phyloP scores from a whole-genome alignment of 345 rosid genomes.

The Populus nigra region DNA sequence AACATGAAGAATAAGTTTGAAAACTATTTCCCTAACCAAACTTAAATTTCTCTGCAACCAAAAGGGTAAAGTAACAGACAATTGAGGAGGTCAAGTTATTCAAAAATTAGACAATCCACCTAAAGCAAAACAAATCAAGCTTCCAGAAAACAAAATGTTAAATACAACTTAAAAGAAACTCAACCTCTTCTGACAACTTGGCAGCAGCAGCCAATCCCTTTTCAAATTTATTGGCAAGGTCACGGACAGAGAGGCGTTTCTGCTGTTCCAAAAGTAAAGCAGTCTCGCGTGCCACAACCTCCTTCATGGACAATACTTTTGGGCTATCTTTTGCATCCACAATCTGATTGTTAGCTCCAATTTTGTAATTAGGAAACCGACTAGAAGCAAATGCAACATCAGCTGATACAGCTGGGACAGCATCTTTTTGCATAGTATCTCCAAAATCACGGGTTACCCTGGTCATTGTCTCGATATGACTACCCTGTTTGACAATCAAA shows the following conservation, averaged over 20 bases:
- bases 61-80: not conserved
- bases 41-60: not conserved
- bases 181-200: conserved; percentile 90
- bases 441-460: conserved; percentile 67
- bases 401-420: conserved; percentile 65
- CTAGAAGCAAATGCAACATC: conserved; percentile 83
- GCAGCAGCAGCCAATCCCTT: conserved; percentile 95
- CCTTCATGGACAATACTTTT: conserved; percentile 82
- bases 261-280: conserved; percentile 88
- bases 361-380: conserved; percentile 76
- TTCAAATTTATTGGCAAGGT: conserved; percentile 88
- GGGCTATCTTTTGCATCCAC: conserved; percentile 66
- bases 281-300: conserved; percentile 88
- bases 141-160: not conserved
- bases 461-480: conserved; percentile 48
- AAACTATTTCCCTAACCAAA: not conserved
- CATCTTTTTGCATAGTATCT: conserved; percentile 60
- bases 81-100: not conserved
- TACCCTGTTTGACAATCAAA: conserved; percentile 20
- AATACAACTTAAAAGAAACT: conserved; percentile 13
- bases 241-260: conserved; percentile 92
- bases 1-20: not conserved
- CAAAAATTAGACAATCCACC: not conserved
- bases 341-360: conserved; percentile 79
- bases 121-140: conserved; percentile 1